Evolutionary conservation across 768 basidiomycete species (phyloP), one percentile per base, ranked within the genome.

Genomic region (Gloeostereum incarnatum): DNA sequence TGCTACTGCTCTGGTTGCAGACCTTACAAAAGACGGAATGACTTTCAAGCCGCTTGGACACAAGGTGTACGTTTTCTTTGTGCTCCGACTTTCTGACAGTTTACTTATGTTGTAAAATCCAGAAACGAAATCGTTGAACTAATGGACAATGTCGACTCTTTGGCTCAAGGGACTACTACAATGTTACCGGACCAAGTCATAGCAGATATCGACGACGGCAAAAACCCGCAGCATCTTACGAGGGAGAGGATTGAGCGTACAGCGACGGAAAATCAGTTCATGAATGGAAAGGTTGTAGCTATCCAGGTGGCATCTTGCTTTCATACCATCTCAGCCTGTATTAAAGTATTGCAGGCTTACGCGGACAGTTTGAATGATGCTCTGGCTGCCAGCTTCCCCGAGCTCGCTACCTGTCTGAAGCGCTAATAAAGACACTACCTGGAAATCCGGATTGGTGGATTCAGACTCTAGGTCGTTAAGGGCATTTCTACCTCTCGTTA

Each of bases 181-280:
- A 80, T 73, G 72, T 69, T 89, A 13, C 86, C 86, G 1, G 63
- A 82, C 57, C 82, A 88, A 55, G 71, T 87, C 20, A 60, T 85
- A 21, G 68, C 70, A 18, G 88, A 90, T 45, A 81, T 90, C 41
- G 88, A 91, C 63, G 80, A 76, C 46, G 66, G 78, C 3, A 71
- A 76, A 31, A 89, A 90, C 52, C 88, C 87, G 3, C 79, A 85
- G 78, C 77, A 79, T 51, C 64, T 88, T 38, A 88, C 88, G 13
- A 74, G 76, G 45, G 86, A 89, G 41, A 69, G 83, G 35, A 57
- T 91, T 9, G 88, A 91, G 59, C 70, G 86, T 36, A 76, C 85
- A 0, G 85, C 88, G 21, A 83, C 84, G 2, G 89, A 91, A 60
- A 91, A 91, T 52, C 88, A 89, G 51, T 90, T 88, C 46, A 86